Evolutionary conservation across 495 filamentous ascomycete genomes (phyloP).

Genomic region (Aspergillus baeticus): DNA sequence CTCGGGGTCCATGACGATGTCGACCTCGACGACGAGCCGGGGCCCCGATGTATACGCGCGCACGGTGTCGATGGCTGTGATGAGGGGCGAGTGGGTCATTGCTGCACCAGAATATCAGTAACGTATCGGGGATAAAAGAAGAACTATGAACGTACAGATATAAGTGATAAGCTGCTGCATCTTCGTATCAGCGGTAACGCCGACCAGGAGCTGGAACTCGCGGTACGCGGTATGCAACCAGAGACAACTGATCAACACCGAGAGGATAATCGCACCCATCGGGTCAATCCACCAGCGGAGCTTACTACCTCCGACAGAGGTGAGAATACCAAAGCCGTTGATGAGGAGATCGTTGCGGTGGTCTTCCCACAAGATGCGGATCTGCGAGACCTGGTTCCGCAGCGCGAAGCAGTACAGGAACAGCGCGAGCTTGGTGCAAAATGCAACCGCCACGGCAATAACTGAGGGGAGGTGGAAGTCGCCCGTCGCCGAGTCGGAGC

Average conservation of each 20-base stretch:
- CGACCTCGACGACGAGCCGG: conserved; percentile 84
- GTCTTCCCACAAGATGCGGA: conserved; percentile 90
- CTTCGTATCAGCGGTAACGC: conserved; percentile 79
- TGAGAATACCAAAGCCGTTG: conserved; percentile 89
- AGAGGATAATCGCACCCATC: conserved; percentile 83
- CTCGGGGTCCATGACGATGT: conserved; percentile 77
- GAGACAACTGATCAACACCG: conserved; percentile 67
- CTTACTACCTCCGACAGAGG: conserved; percentile 81
- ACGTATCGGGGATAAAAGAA: too few relatives aligned
- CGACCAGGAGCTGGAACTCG: conserved; percentile 89
- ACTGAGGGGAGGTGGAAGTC: conserved; percentile 81
- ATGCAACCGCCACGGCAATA: conserved; percentile 83
- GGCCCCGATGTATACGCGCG: conserved; percentile 90
- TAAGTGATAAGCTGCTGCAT: conserved; percentile 95
- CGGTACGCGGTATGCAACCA: conserved; percentile 84
- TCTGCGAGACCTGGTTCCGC: conserved; percentile 83
- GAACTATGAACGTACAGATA: conserved; percentile 54
- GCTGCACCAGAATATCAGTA: conserved; percentile 33
- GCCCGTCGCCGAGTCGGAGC: conserved; percentile 29
- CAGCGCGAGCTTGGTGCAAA: conserved; percentile 75
- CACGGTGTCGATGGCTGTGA: conserved; percentile 89
- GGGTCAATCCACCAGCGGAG: conserved; percentile 95
- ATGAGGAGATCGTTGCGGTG: conserved; percentile 87
- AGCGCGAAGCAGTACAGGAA: conserved; percentile 93
- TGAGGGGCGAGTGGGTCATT: conserved; percentile 82